Evolutionary conservation across 441 rosid species (phyloP).

Genomic region (Aleurites moluccanus): DNA sequence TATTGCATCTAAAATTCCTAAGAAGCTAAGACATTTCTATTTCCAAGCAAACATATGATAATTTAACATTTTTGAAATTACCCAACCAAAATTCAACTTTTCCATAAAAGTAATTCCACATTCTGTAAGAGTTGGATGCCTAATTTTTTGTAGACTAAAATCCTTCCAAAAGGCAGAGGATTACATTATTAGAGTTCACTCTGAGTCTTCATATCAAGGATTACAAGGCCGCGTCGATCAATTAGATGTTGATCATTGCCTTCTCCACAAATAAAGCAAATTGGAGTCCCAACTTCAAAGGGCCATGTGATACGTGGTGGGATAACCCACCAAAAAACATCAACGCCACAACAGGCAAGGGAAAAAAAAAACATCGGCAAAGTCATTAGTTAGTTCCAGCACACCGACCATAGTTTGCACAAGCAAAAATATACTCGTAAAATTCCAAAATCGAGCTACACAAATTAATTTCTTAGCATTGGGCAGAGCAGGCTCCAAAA

Average conservation of each 20-base stretch:
- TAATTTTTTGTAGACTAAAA: background rate
- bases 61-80: no score
- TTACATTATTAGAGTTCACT: background rate
- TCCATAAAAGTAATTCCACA: no score
- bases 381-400: background rate
- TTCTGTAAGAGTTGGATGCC: background rate
- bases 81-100: no score
- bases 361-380: background rate
- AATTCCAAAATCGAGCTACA: background rate
- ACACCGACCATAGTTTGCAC: background rate
- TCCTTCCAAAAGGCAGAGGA: background rate
- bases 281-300: slow-evolving; percentile 6
- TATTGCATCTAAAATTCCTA: no score
- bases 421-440: background rate
- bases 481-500: no score
- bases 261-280: background rate
- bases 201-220: background rate
- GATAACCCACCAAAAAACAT: background rate
- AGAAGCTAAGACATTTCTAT: no score
- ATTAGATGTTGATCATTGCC: background rate
- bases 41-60: no score
- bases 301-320: background rate
- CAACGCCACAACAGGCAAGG: background rate
- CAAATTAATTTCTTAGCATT: background rate
- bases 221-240: background rate